Evolutionary conservation across 1,139 yeast genomes (phyloP).

Genomic region (Hyphopichia pseudoburtonii): DNA sequence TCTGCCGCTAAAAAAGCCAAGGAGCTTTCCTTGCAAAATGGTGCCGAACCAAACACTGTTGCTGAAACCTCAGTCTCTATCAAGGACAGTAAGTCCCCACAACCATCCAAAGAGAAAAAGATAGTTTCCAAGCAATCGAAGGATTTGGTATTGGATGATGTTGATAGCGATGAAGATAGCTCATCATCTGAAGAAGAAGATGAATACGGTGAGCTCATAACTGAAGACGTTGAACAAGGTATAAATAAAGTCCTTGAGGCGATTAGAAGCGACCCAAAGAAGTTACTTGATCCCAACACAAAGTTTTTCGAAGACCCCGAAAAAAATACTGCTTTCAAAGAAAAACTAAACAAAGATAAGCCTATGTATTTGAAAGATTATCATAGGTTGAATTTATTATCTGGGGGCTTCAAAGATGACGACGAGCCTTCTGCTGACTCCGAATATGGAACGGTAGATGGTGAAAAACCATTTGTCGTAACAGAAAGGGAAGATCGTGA

Average conservation of each 20-base stretch:
- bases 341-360: constrained; percentile 49
- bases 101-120: constrained; percentile 17
- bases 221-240: constrained; percentile 82
- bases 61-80: constrained; percentile 3
- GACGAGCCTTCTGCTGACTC: constrained; percentile 39
- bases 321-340: constrained; percentile 18
- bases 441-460: constrained; percentile 48
- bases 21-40: constrained; percentile 38
- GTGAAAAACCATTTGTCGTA: constrained; percentile 68
- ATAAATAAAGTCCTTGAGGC: constrained; percentile 71
- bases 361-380: constrained; percentile 91
- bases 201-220: constrained; percentile 83
- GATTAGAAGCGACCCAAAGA: constrained; percentile 62
- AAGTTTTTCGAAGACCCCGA: constrained; percentile 72
- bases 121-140: constrained; percentile 11
- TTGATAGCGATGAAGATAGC: constrained; percentile 25
- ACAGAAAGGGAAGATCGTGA: constrained; percentile 75
- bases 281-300: constrained; percentile 63
- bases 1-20: constrained; percentile 78
- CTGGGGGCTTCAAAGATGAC: constrained; percentile 58
- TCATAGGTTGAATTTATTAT: constrained; percentile 76
- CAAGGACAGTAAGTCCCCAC: constrained; percentile 16
- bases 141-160: constrained; percentile 19
- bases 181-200: constrained; percentile 78
- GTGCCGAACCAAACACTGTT: constrained; percentile 2